Base-by-base conservation (phyloP, 306 rosid genomes). In the Psophocarpus tetragonolobus region DNA sequence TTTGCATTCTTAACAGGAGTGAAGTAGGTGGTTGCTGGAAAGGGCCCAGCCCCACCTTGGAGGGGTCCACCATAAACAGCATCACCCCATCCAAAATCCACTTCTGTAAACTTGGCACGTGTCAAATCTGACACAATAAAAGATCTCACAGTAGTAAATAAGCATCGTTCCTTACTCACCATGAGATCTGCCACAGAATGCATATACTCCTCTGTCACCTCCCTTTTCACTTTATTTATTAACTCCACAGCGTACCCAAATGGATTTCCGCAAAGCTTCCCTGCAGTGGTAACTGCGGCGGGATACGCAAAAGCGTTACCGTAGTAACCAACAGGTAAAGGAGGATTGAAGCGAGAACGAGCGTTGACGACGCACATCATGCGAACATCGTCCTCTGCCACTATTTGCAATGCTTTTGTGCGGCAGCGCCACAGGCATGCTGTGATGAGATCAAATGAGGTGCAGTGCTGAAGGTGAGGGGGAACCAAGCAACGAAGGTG, bases 11-110 rank as follows among this genome's bases (percentile, higher is more conserved):
- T 77, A 21, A 47, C 0, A 68, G 0, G 1, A 3, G 65, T 32
- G 44, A 5, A 81, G 68, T n/a, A 85, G 29, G 70, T 74, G 24
- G 6, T 54, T 6, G 48, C 75, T 0, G 14, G 68, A 17, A 39
- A 8, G 2, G 36, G 0, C 9, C 78, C 78, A 3, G 38, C 79
- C 17, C 71, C 84, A 5, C 42, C 75, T 15, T 24, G 13, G 7
- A 87, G 76, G 0, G 9, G 38, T 18, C 90, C 90, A 12, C 73
- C 84, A 56, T 51, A 86, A 1, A 69, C n/a, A 0, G 91, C 80
- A 10, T 65, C 68, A 5, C 91, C 92, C 92, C 91, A 88, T 1
- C 97, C 94, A 36, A 85, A 90, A 50, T 85, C 39, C 1, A 88
- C 24, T 8, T 82, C 73, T 45, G 57, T 69, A 0, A 8, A 12